Percentiles rank a stretch among this genome's conserved stretches.
phyloP scores from a whole-genome alignment of 805 yeast genomes.

The Candida orba region DNA sequence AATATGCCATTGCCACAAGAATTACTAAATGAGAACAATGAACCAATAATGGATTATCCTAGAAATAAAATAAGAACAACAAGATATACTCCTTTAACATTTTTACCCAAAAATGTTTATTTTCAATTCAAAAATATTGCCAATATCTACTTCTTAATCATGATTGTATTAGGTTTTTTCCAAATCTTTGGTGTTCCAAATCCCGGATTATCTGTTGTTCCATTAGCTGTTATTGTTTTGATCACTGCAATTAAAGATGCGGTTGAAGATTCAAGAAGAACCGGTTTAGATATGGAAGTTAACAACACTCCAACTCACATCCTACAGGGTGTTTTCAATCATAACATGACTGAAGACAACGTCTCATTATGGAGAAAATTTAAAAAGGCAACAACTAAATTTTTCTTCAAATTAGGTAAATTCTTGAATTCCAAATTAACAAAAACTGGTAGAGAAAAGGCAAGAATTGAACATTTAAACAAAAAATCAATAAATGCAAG shows the following conservation, averaged over 20 bases:
- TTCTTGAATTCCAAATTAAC: conserved; percentile 29
- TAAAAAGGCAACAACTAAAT: conserved; percentile 42
- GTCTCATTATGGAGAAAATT: conserved; percentile 46
- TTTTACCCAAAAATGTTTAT: conserved; percentile 75
- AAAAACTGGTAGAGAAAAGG: conserved; percentile 31
- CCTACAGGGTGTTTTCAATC: conserved; percentile 46
- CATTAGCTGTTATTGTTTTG: conserved; percentile 67
- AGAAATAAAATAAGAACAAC: conserved; percentile 87
- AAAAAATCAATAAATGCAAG: conserved; percentile 24
- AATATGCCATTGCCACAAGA: conserved; percentile 10
- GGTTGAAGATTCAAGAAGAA: conserved; percentile 72
- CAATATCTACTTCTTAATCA: conserved; percentile 73
- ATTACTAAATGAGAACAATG: conserved; percentile 6
- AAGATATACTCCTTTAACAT: conserved; percentile 85
- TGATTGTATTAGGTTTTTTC: conserved; percentile 74
- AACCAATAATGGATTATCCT: conserved; percentile 6
- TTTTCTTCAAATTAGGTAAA: conserved; percentile 14
- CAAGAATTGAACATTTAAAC: conserved; percentile 21
- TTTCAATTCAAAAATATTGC: conserved; percentile 87
- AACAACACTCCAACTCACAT: conserved; percentile 71
- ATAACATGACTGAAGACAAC: conserved; percentile 56
- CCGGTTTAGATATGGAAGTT: conserved; percentile 62
- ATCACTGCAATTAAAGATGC: conserved; percentile 78
- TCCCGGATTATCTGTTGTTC: conserved; percentile 70
- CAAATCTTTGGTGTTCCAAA: conserved; percentile 74